Conservation (phyloP, 2,329 filamentous ascomycete genomes). For the Cordyceps tenuipes region DNA sequence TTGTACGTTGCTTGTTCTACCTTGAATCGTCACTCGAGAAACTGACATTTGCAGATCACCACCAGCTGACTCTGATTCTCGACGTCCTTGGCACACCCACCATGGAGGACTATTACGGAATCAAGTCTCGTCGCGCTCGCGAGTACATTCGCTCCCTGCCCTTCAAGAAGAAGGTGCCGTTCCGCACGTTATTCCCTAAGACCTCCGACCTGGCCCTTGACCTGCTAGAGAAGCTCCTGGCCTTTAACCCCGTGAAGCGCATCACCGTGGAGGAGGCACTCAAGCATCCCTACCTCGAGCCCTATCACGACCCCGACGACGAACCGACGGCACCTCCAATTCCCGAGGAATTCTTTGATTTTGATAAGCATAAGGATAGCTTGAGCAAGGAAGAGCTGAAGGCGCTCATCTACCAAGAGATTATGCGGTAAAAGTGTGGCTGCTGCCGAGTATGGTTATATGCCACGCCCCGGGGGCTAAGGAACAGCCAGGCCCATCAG, state of each 20-base stretch:
- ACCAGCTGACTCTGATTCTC: conserved; percentile 93
- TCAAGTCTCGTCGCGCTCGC: conserved; percentile 93
- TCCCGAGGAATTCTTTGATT: conserved; percentile 98
- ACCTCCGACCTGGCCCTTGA: conserved; percentile 96
- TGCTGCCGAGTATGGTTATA: neutral
- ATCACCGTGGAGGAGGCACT: conserved; percentile 97
- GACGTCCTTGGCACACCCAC: conserved; percentile 96
- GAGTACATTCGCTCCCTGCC: conserved; percentile 97
- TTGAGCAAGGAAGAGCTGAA: conserved; percentile 98
- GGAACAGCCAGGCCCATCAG: conserved; percentile 3
- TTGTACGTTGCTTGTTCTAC: conserved; percentile 53
- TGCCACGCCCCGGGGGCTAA: neutral
- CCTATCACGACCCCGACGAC: conserved; percentile 97
- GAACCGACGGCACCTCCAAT: conserved; percentile 95
- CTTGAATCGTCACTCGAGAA: neutral
- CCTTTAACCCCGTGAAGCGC: conserved; percentile 97
- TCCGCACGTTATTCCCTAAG: conserved; percentile 95
- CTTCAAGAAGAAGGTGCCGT: conserved; percentile 99
- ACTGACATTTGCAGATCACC: conserved; percentile 59
- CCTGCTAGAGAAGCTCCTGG: conserved; percentile 86
- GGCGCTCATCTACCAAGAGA: conserved; percentile 95
- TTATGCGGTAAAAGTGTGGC: conserved; percentile 52
- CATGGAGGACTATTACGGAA: conserved; percentile 99
- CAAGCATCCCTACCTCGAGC: conserved; percentile 96
- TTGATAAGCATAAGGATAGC: conserved; percentile 99